phyloP scores from a whole-genome alignment of 441 rosid species.

The Adansonia rubrostipa region DNA sequence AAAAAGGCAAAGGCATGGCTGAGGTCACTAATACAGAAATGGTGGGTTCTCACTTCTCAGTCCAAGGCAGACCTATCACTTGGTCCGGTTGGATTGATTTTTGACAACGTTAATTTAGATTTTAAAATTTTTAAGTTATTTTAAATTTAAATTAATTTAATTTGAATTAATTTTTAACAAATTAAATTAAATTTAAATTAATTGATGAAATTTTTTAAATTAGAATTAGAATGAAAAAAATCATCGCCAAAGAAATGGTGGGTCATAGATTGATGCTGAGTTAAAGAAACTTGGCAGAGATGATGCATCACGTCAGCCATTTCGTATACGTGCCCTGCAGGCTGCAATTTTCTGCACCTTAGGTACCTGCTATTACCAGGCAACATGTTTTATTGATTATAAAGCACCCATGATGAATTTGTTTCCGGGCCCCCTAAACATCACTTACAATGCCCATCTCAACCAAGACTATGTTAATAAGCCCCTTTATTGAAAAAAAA shows the following conservation, averaged over 20 bases:
- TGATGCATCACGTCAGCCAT: slow-evolving; percentile 31
- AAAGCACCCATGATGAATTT: neutral
- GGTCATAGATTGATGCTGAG: slow-evolving; percentile 18
- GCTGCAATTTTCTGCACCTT: slow-evolving; percentile 21
- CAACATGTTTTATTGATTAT: neutral
- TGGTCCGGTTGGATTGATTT: too few species aligned
- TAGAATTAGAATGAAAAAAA: neutral
- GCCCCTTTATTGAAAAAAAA: neutral
- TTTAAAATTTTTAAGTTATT: too few species aligned
- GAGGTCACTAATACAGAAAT: slow-evolving; percentile 14
- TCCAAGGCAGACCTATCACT: neutral
- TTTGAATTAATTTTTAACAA: too few species aligned
- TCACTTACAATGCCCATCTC: neutral
- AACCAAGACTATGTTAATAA: neutral
- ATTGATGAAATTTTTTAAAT: too few species aligned
- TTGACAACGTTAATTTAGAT: too few species aligned
- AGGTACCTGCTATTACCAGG: slow-evolving; percentile 5
- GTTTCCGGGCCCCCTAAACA: neutral
- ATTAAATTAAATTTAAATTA: too few species aligned
- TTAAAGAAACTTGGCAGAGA: slow-evolving; percentile 21
- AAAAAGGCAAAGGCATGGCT: slow-evolving; percentile 18
- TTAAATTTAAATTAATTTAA: too few species aligned
- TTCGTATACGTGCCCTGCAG: slow-evolving; percentile 15
- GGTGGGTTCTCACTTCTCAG: slow-evolving; percentile 8
- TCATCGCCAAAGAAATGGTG: slow-evolving; percentile 18